phyloP scores from a whole-genome alignment of 225 moss, liverwort and hornwort genomes.

The Climacium dendroides region DNA sequence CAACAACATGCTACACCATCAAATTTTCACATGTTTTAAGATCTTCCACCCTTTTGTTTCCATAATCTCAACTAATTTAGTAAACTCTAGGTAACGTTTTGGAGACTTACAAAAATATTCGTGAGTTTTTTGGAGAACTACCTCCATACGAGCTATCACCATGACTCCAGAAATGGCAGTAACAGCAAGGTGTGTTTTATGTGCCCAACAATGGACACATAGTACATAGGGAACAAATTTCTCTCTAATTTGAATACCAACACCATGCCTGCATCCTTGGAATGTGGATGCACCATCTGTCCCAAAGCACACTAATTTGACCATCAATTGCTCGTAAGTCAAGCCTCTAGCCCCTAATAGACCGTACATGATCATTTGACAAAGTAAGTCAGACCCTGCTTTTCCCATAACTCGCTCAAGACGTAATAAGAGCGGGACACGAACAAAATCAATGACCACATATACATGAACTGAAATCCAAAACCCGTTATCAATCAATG shows the following conservation, averaged over 20 bases:
- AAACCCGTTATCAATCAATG: not conserved
- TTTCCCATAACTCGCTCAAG: not conserved
- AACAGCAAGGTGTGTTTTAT: not conserved
- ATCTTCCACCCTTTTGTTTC: no score
- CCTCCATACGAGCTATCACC: no score
- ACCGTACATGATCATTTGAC: not conserved
- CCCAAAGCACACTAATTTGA: not conserved
- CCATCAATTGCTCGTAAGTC: not conserved
- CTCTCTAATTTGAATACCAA: not conserved
- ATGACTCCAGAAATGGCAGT: no score
- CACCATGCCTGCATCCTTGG: not conserved
- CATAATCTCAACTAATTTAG: no score
- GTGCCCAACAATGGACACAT: not conserved
- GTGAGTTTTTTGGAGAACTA: no score
- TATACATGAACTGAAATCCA: not conserved
- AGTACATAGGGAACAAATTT: rapidly evolving
- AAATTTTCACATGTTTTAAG: no score
- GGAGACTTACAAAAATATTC: no score
- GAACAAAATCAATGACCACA: not conserved
- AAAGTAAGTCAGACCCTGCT: not conserved
- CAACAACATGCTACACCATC: no score
- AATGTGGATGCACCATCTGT: not conserved
- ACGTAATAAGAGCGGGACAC: rapidly evolving
- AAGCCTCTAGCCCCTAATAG: not conserved
- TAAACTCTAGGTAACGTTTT: no score